These are phyloP conservation scores for Corchorus olitorius DNA, from an alignment of 345 rosid species.

Conservation along the genomic window DNA sequence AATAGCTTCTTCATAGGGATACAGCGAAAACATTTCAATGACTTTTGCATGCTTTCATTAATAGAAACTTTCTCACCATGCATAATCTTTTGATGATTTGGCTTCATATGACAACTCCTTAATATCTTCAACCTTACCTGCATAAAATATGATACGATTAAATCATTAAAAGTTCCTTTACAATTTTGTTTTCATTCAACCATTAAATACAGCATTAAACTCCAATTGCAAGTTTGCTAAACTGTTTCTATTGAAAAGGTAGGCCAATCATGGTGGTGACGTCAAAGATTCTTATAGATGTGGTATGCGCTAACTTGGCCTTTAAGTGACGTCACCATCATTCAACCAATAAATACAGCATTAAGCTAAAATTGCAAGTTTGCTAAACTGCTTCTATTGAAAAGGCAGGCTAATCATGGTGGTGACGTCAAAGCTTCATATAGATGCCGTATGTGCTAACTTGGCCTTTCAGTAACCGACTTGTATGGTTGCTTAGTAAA, in stretches of 20 bases:
- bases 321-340: background rate
- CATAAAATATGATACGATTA: background rate
- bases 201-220: slow-evolving; percentile 2
- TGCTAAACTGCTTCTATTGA: background rate
- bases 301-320: background rate
- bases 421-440: background rate
- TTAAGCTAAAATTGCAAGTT: slow-evolving; percentile 3
- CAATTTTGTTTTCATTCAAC: slow-evolving; percentile 4
- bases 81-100: slow-evolving; percentile 64
- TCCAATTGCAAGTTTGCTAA: slow-evolving; percentile 9
- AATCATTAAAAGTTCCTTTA: slow-evolving; percentile 21
- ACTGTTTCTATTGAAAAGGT: background rate
- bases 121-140: slow-evolving; percentile 49
- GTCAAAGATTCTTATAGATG: background rate
- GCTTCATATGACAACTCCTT: slow-evolving; percentile 79
- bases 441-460: background rate
- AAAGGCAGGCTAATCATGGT: background rate
- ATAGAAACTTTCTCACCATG: slow-evolving; percentile 57
- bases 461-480: background rate
- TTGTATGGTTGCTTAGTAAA: too few relatives aligned
- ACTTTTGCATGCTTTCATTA: background rate
- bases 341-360: slow-evolving; percentile 11
- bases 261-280: background rate
- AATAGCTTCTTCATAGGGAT: background rate
- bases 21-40: background rate